These are phyloP conservation scores for Colletotrichum magnum DNA, from an alignment of 2,329 filamentous ascomycete species.

Conservation along the genomic window DNA sequence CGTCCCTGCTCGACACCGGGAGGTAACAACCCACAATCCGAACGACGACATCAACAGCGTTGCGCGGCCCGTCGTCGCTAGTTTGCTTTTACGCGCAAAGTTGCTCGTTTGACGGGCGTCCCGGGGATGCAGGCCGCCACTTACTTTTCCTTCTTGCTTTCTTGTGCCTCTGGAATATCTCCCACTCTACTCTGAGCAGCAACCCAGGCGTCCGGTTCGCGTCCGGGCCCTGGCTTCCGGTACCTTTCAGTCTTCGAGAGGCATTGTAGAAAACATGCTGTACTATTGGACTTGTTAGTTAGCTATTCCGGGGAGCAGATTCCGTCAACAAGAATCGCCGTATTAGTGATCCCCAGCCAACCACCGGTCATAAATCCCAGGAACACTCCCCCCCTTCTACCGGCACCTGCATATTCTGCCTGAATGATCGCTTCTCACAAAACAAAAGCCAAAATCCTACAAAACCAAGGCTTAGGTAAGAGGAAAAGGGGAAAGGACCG, in stretches of 20 bases:
- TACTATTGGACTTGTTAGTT: no score
- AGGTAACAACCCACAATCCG: constrained; percentile 9
- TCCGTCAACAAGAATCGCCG: no score
- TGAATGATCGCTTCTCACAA: constrained; percentile 3
- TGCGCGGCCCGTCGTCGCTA: constrained; percentile 9
- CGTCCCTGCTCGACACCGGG: not conserved
- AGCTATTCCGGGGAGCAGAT: no score
- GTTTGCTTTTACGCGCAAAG: not conserved
- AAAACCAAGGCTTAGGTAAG: not conserved
- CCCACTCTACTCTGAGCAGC: no score
- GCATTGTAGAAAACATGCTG: no score
- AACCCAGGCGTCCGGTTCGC: no score
- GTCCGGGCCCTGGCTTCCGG: no score
- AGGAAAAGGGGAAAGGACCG: not conserved
- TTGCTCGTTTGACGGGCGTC: constrained; percentile 8
- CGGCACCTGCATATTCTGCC: not conserved
- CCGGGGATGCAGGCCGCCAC: constrained; percentile 3
- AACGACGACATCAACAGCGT: not conserved
- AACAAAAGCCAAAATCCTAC: no score
- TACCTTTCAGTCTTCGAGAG: no score
- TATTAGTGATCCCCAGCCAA: no score
- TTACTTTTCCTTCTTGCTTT: not conserved
- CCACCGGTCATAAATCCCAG: no score
- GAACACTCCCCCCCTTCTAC: not conserved
- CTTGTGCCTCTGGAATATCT: not conserved